These are phyloP conservation scores for Colletotrichum cereale DNA, from an alignment of 2,329 filamentous ascomycete species.

Conservation along the genomic window DNA sequence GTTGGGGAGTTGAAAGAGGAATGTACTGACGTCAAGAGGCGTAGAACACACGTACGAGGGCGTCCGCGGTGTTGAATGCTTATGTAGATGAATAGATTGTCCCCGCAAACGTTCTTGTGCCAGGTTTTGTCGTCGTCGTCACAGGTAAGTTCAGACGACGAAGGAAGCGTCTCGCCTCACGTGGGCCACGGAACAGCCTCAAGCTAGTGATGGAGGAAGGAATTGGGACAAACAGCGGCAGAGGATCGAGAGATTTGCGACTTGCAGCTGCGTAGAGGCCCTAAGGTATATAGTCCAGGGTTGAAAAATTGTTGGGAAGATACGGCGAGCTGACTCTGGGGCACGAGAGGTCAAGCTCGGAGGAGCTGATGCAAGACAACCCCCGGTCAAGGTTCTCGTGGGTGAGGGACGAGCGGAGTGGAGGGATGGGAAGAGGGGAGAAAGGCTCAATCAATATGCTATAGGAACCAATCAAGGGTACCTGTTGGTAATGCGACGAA, in stretches of 20 bases:
- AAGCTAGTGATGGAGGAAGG: conserved; percentile 10
- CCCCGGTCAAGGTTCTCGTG: conserved; percentile 8
- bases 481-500: conserved; percentile 9
- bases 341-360: conserved; percentile 18
- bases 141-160: conserved; percentile 32
- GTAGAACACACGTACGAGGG: background rate
- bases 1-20: background rate
- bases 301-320: conserved; percentile 16
- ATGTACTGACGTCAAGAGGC: conserved; percentile 5
- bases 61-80: background rate
- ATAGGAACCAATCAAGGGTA: background rate
- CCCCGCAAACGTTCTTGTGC: conserved; percentile 6
- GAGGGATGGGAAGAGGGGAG: conserved; percentile 3
- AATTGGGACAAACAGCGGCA: conserved; percentile 31
- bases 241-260: background rate
- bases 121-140: conserved; percentile 23
- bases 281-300: conserved; percentile 1
- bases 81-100: background rate
- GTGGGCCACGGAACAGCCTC: conserved; percentile 18
- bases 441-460: background rate
- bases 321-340: conserved; percentile 6
- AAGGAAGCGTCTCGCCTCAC: conserved; percentile 31
- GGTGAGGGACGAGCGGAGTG: conserved; percentile 7
- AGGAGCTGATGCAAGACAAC: conserved; percentile 33
- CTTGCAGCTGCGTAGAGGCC: conserved; percentile 8